Evolutionary conservation across 768 basidiomycete species (phyloP), one percentile per base, ranked within the genome.

Genomic region (Lepiota brunneoincarnata): DNA sequence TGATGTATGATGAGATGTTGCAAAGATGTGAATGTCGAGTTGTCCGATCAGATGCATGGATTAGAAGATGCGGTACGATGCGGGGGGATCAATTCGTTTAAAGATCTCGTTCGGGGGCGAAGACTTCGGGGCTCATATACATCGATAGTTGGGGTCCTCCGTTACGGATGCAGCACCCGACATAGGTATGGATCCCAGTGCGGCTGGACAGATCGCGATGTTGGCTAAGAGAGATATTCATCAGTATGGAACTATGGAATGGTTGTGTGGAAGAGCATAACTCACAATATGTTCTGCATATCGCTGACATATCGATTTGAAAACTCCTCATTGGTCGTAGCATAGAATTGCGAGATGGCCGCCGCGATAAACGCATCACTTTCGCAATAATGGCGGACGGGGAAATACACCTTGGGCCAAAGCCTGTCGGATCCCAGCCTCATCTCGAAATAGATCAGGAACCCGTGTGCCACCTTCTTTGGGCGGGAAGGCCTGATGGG

Each of bases 151-250:
- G 59, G n/a, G 59, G 59, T 4, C 59, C 59, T 7, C 46, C 43
- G 26, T 47, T 51, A 14, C 57, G 55, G 9, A 49, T 52, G 31
- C 59, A 61, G 42, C 59, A 61, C 11, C 57, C 59, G 24, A 61
- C 55, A 11, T 61, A 61, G 12, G 59, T 61, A n/a, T 61, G 59
- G n/a, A 61, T 56, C 12, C 59, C 59, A n/a, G 59, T 58, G 18
- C 59, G 54, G 17, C 49, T 53, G 18, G 51, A 48, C 3, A 61
- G 38, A 23, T 61, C 45, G 12, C 59, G 51, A 31, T 61, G 59
- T 11, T 47, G 44, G 24, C 59, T 61, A 15, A 3, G 11, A 34
- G 11, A 34, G 43, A 36, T n/a, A 14, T 34, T 11, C 18, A 38
- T 35, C 18, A 49, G 21, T 47, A n/a, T 5, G 26, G 23, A n/a